A percentile compares a stretch with the other conserved stretches of the same genome.
Conservation (phyloP, 768 basidiomycete genomes). For the Boletales sp. region DNA sequence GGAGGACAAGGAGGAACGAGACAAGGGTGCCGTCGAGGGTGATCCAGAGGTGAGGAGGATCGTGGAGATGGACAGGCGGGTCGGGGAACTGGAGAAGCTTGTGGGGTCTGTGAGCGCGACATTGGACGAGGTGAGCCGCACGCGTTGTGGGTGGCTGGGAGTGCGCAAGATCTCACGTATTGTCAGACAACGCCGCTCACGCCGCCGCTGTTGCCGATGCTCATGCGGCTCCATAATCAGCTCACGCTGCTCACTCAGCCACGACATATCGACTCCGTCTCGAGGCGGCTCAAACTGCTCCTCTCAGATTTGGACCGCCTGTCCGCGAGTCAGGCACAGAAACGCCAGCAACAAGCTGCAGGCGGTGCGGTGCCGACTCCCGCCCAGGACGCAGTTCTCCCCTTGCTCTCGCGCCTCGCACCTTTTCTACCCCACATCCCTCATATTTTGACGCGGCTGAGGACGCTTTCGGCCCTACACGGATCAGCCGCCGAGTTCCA, state of each 20-base stretch:
- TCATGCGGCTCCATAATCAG: constrained; percentile 81
- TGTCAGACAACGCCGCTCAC: constrained; percentile 68
- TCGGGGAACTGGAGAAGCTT: constrained; percentile 78
- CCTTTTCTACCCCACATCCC: constrained; percentile 80
- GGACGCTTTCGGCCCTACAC: constrained; percentile 81
- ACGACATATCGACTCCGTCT: constrained; percentile 92
- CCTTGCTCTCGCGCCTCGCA: constrained; percentile 64
- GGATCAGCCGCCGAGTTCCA: constrained; percentile 78
- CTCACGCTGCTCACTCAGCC: constrained; percentile 90
- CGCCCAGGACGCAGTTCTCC: constrained; percentile 59
- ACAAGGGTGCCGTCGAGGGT: not conserved
- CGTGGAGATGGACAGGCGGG: constrained; percentile 76
- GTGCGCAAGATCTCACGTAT: constrained; percentile 2
- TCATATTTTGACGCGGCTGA: constrained; percentile 84
- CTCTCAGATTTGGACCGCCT: constrained; percentile 89
- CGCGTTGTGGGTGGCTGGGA: too few species aligned
- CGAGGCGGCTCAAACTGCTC: constrained; percentile 87
- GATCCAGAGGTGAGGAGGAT: constrained; percentile 45
- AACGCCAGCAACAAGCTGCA: constrained; percentile 16
- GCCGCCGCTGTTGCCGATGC: constrained; percentile 75
- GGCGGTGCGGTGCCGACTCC: constrained; percentile 23
- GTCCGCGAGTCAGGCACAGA: constrained; percentile 38
- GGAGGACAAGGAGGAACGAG: not conserved
- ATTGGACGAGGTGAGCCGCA: constrained; percentile 84
- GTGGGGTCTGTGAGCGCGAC: constrained; percentile 79